Evolutionary conservation across 176 grass and related monocot species (phyloP).

Genomic region (Eleusine indica): DNA sequence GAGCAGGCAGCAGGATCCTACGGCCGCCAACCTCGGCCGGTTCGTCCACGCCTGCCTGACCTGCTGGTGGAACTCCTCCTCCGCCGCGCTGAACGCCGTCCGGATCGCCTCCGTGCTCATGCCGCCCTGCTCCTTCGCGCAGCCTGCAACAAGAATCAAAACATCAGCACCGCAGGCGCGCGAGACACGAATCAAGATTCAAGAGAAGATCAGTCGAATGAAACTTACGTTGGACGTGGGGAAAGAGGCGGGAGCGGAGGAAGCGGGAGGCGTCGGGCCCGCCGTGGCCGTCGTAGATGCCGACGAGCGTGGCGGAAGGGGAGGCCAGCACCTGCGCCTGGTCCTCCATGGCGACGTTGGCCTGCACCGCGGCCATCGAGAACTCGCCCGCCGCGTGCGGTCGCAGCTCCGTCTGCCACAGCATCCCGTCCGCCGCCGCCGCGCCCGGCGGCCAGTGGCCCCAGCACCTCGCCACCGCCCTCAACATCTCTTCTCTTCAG

Average conservation of each 20-base stretch:
- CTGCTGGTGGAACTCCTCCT: conserved; percentile 84
- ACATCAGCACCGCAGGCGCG: conserved; percentile 1
- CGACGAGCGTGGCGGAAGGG: conserved; percentile 65
- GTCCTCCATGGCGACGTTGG: conserved; percentile 78
- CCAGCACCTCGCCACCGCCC: conserved; percentile 66
- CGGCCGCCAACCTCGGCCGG: conserved; percentile 69
- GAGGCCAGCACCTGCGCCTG: conserved; percentile 93
- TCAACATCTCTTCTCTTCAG: conserved; percentile 32
- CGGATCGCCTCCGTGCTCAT: conserved; percentile 74
- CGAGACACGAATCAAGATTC: background rate
- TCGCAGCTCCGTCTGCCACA: conserved; percentile 84
- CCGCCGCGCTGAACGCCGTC: conserved; percentile 64
- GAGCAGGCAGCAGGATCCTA: conserved; percentile 89
- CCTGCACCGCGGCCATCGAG: conserved; percentile 92
- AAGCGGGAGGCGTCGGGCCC: conserved; percentile 81
- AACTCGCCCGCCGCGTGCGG: conserved; percentile 89
- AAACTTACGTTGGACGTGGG: conserved; percentile 64
- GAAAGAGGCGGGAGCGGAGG: conserved; percentile 66
- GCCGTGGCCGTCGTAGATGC: conserved; percentile 82
- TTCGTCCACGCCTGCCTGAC: conserved; percentile 56
- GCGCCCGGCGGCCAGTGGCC: conserved; percentile 55
- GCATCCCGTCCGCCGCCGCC: conserved; percentile 68
- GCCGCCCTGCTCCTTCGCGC: conserved; percentile 63
- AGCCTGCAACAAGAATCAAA: conserved; percentile 38
- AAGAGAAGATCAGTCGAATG: background rate